Evolutionary conservation across 2,329 filamentous ascomycete species (phyloP), one percentile per base, ranked within the genome.

Genomic region (Dactylellina leptospora): DNA sequence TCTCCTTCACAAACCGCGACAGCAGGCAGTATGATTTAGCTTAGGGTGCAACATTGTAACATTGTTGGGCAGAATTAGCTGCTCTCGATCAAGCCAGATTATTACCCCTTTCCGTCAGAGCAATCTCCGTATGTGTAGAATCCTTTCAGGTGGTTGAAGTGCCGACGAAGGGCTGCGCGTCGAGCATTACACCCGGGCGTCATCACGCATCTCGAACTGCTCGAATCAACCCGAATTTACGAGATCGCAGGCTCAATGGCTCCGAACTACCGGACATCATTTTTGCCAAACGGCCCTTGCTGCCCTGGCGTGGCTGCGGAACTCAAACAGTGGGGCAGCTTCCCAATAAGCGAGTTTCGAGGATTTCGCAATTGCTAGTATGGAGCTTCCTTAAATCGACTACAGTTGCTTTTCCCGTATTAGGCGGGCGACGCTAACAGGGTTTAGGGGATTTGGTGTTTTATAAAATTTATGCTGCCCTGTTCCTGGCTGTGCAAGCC

Each of bases 331-430:
- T 45, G 25, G 36, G 47, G 36, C 42, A 30, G n/a, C 20, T 42
- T 8, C 8, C 20, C 18, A 18, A 20, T 25, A 54, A n/a, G 51
- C 42, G 42, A 56, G 18, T 45, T 20, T 13, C 3, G 11, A 16
- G 22, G 8, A n/a, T 16, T 4, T 40, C 4, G 36, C 5, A 11
- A n/a, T 33, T 42, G 22, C 23, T 16, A 13, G 54, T 54, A 20
- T 47, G 22, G n/a, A 62, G 22, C 55, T 70, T 48, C 64, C 50
- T 38, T 45, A 30, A 56, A 54, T 3, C 56, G 64, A 70, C 42
- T 70, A 16, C 11, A 30, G 20, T 55, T 70, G 48, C 64, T 53
- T 20, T 10, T 45, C 13, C 25, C 11, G 58, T 62, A 16, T 20
- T 53, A 59, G 62, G 13, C 16, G n/a, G 18, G 36, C 36, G 36